Base-by-base conservation (phyloP, 2,329 filamentous ascomycete species). In the Zymoseptoria crescenta region DNA sequence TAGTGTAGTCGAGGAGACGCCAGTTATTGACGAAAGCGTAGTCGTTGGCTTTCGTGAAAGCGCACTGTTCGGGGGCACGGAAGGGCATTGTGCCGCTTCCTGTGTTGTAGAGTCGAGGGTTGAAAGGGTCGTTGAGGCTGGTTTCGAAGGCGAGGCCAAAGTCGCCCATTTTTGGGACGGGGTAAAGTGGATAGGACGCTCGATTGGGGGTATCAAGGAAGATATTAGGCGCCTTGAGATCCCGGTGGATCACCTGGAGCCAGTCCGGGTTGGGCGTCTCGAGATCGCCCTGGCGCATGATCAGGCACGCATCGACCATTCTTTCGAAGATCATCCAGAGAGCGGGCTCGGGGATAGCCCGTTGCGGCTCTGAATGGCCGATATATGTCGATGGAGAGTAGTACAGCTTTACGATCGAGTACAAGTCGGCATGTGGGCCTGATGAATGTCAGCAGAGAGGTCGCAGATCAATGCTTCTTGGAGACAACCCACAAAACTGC, bases 161-260 rank as follows among this genome's bases (percentile, higher is more conserved):
- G 35, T 61, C 59, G 48, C 52, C 59, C 13, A 60, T 35, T 27
- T 57, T 59, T 20, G 53, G 49, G 16, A 55, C 57, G 5, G 61
- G 61, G 35, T 60, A 63, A 10, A 10, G 9, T 24, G 54, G 28
- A 29, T 59, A 60, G 7, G 49, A 50, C 1, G 45, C 28, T 16
- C 13, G 19, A 20, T 35, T 16, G 4, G 56, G 51, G 35, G 35
- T 19, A 10, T 56, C 57, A 13, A 96, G 81, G 74, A 96, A 96
- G 74, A 96, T 94, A 79, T 96, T 96, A 80, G 96, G 91, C 0
- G 92, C 92, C 78, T 96, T 96, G 82, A 96, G 95, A 74, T 96
- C 92, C 60, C 91, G 88, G 72, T 96, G 92, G 1, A 62, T 45
- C 4, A 65, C 56, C n/a, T 54, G 16, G 1, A 5, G 20, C 61